These are phyloP conservation scores for Chlorella sp. DNA, from an alignment of 139 green algal species.

Conservation along the genomic window DNA sequence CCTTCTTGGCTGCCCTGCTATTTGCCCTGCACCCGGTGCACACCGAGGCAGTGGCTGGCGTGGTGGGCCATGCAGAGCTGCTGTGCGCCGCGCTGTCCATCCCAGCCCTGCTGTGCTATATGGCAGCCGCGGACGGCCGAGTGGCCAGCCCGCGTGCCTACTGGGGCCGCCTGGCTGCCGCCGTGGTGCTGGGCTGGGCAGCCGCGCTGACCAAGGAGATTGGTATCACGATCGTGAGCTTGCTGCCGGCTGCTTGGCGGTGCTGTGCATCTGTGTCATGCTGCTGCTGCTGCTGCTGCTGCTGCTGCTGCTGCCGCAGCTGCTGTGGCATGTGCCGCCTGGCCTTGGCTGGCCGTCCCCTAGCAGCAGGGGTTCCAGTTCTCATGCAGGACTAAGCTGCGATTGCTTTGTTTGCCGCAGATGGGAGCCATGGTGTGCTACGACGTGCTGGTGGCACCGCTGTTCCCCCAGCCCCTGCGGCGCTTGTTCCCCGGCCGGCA, in stretches of 20 bases:
- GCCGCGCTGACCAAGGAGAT: conserved; percentile 85
- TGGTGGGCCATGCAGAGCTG: conserved; percentile 83
- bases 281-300: too few relatives aligned
- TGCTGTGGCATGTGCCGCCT: too few relatives aligned
- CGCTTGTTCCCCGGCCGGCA: not conserved
- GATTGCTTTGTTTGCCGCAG: not conserved
- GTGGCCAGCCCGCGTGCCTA: conserved; percentile 15
- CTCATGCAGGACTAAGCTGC: not conserved
- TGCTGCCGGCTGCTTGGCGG: not conserved
- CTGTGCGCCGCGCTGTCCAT: conserved; percentile 62
- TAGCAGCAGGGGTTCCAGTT: too few relatives aligned
- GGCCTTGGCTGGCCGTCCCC: too few relatives aligned
- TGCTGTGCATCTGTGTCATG: too few relatives aligned
- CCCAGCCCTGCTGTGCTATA: conserved; percentile 69
- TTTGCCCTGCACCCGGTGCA: conserved; percentile 83
- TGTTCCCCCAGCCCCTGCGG: not conserved
- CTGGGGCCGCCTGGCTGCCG: conserved; percentile 53
- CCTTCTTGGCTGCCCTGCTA: conserved; percentile 58
- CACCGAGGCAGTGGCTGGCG: conserved; percentile 81
- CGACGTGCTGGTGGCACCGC: conserved; percentile 60
- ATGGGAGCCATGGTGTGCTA: conserved; percentile 67
- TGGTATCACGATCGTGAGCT: conserved; percentile 74
- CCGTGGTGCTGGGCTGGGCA: conserved; percentile 47
- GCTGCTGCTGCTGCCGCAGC: too few relatives aligned
- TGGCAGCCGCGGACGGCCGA: conserved; percentile 47